Base-by-base conservation (phyloP, 495 filamentous ascomycete species). In the Penicillium simplicissimum region DNA sequence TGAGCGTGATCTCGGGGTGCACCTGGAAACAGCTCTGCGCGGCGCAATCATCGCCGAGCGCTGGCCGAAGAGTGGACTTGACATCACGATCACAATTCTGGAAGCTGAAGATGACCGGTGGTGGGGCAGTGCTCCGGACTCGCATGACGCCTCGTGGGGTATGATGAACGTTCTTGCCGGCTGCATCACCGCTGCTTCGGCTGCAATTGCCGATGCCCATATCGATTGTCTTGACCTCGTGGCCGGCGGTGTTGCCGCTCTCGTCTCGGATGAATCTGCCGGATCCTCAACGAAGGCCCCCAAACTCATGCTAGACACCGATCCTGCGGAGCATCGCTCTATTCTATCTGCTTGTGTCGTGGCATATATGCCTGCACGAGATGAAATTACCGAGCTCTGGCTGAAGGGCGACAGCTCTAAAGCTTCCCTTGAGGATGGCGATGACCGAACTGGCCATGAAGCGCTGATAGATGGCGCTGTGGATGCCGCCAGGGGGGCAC, bases 151-250 rank as follows among this genome's bases (percentile, higher is more conserved):
- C 4, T 85, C 85, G 21, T 90, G 89, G 82, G 87, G 89, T 0
- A 87, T 90, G 82, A 94, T 98, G 91, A 92, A 88, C 71, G 90
- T 96, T 38, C 79, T 98, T 8, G 90, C 92, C 28, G 92, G 91
- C 1, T 97, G 93, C 71, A 92, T 98, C 62, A 98, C 91, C 2
- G 93, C 92, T 60, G 92, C 95, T 36, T 92, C 92, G 59, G 96
- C 95, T n/a, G 95, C 96, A 8, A 88, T 98, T 74, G 88, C 88
- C 1, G 96, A 98, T 77, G 96, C 95, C 0, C 92, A 91, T 3
- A 97, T 98, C 63, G 95, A 98, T 69, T 97, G 93, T 73, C 85
- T 97, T 35, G 95, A 98, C 73, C 81, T 96, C 33, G 90, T 96
- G 4, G 82, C 89, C 14, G 95, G 94, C 5, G 95, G 95, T 23